Percentiles rank a stretch among this genome's conserved stretches.
phyloP scores from a whole-genome alignment of 2,329 filamentous ascomycete genomes.

The Phyllosticta citribraziliensis region DNA sequence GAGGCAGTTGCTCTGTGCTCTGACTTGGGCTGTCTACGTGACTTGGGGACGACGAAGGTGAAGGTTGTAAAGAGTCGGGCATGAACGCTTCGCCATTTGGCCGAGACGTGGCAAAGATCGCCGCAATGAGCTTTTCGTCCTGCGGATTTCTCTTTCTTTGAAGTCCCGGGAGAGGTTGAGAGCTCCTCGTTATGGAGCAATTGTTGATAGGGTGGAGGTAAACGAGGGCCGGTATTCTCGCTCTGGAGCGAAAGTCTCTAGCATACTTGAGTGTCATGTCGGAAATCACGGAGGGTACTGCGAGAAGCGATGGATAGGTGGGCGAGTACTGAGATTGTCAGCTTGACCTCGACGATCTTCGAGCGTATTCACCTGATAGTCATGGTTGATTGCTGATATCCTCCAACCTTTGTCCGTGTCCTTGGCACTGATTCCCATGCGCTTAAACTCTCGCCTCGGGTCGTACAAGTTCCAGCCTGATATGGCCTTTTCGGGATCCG shows the following conservation, averaged over 20 bases:
- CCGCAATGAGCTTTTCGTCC: slow-evolving; percentile 85
- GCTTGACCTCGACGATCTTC: neutral
- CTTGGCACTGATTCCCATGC: slow-evolving; percentile 79
- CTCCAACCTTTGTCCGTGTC: slow-evolving; percentile 76
- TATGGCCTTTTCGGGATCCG: slow-evolving; percentile 60
- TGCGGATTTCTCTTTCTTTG: slow-evolving; percentile 85
- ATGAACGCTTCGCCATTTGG: slow-evolving; percentile 8
- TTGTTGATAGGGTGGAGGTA: slow-evolving; percentile 97
- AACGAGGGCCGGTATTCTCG: slow-evolving; percentile 77
- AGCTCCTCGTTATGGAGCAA: slow-evolving; percentile 90
- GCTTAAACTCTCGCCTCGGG: slow-evolving; percentile 70
- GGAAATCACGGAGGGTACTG: slow-evolving; percentile 83
- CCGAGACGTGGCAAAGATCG: slow-evolving; percentile 71
- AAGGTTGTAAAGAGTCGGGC: slow-evolving; percentile 2
- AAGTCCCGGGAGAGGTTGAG: slow-evolving; percentile 81
- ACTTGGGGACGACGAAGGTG: slow-evolving; percentile 15
- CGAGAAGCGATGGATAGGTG: slow-evolving; percentile 79
- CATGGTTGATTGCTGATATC: slow-evolving; percentile 77
- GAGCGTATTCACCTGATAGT: slow-evolving; percentile 52
- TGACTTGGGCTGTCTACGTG: slow-evolving; percentile 22
- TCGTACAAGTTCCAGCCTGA: slow-evolving; percentile 83
- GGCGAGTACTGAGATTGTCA: slow-evolving; percentile 56
- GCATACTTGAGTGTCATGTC: slow-evolving; percentile 95
- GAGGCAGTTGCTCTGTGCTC: slow-evolving; percentile 23
- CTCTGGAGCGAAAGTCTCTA: slow-evolving; percentile 75